A percentile compares a stretch with the other conserved stretches of the same genome.
phyloP scores from a whole-genome alignment of 169 alveolate genomes.

The Eimeria acervulina region DNA sequence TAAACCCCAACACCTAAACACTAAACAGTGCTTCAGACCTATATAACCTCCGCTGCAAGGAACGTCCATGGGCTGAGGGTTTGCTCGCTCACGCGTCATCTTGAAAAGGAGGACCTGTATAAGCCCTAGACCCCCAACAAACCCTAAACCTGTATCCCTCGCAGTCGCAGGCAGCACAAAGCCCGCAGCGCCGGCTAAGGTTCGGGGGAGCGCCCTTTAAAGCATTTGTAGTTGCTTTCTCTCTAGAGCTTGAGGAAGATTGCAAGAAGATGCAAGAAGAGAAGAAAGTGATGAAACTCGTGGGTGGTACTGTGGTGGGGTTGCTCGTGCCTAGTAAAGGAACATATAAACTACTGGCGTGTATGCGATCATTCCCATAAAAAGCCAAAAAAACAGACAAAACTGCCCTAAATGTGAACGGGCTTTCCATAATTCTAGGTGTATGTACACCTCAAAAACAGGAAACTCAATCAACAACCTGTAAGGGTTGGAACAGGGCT shows the following conservation, averaged over 20 bases:
- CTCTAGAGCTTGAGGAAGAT: neutral
- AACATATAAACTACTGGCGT: neutral
- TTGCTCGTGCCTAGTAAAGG: neutral
- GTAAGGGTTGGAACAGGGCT: neutral
- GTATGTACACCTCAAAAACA: neutral
- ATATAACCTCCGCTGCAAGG: neutral
- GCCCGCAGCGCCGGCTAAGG: conserved; percentile 36
- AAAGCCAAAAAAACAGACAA: neutral
- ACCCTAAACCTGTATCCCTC: neutral
- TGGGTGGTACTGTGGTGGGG: conserved; percentile 52
- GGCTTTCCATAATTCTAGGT: neutral
- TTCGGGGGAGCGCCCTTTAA: neutral
- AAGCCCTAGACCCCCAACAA: neutral
- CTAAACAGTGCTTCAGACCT: no score
- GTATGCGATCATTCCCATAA: neutral
- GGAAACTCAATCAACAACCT: neutral
- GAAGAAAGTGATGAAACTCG: neutral
- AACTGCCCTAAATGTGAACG: neutral
- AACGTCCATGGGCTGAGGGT: neutral
- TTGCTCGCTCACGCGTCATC: conserved; percentile 19
- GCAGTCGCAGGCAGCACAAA: neutral
- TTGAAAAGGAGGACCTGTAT: neutral
- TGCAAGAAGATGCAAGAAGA: neutral
- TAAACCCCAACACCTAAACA: no score
- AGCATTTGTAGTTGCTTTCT: neutral